phyloP scores from a whole-genome alignment of 1,284 basidiomycete genomes.

The Trametes polyzona region DNA sequence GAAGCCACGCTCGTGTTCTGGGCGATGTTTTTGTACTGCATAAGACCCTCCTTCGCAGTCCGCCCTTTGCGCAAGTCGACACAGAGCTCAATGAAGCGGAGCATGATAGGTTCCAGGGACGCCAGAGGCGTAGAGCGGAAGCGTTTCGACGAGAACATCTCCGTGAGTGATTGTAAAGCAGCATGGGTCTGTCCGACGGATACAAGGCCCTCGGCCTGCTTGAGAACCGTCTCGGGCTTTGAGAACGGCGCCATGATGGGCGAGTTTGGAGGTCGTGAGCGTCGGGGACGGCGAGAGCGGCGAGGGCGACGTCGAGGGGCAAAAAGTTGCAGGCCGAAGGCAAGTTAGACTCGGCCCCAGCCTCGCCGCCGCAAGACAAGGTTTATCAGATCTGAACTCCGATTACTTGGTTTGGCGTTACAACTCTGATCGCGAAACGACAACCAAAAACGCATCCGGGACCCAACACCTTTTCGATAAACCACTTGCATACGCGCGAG shows the following conservation, averaged over 20 bases:
- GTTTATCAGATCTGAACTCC: slow-evolving; percentile 9
- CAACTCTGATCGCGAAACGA: no score
- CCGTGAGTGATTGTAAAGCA: slow-evolving; percentile 86
- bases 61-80: slow-evolving; percentile 95
- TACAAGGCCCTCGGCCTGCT: slow-evolving; percentile 90
- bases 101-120: slow-evolving; percentile 94
- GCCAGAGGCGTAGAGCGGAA: slow-evolving; percentile 92
- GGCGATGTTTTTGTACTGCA: slow-evolving; percentile 96
- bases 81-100: slow-evolving; percentile 93
- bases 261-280: slow-evolving; percentile 19
- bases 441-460: no score
- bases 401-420: not conserved
- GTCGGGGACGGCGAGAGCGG: slow-evolving; percentile 11
- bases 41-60: slow-evolving; percentile 93
- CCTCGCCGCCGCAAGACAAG: slow-evolving; percentile 1
- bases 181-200: slow-evolving; percentile 89
- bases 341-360: slow-evolving; percentile 18
- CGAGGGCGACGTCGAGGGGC: slow-evolving; percentile 9
- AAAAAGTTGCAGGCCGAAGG: slow-evolving; percentile 22
- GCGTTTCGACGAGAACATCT: slow-evolving; percentile 93
- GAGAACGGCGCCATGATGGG: slow-evolving; percentile 82
- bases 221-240: slow-evolving; percentile 90
- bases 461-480: no score
- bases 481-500: no score
- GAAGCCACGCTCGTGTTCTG: slow-evolving; percentile 92